Evolutionary conservation across 2,329 filamentous ascomycete genomes (phyloP), one percentile per base, ranked within the genome.

Genomic region (Tympanopsis confertula): DNA sequence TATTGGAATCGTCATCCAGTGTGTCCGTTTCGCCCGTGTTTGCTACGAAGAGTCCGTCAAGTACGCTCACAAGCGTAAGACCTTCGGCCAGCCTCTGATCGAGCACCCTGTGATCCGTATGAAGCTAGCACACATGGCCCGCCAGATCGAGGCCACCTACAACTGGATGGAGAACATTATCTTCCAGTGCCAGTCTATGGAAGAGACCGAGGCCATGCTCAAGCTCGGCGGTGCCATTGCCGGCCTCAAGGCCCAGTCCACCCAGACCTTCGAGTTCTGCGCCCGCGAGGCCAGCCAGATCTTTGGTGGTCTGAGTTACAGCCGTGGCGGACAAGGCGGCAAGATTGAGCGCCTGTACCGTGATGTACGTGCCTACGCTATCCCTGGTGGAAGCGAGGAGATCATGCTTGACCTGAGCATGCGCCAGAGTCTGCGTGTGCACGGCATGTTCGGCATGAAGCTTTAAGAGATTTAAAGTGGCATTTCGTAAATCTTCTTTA

Each of bases 381-480:
- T 69, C 0, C 64, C 66, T 4, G 65, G 65, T n/a, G 66, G 66
- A 0, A 66, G 62, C 35, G 66, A 70, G 42, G 66, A 69, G 47
- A 69, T 69, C 36, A 50, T 69, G 30, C 57, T 57, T 0, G 65
- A 69, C 42, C 38, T 69, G 38, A 61, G 63, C 5, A 57, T 68
- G 4, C 56, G 57, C 19, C 61, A 68, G 47, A 70, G 71, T 37
- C 48, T 80, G 57, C 68, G 68, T 51, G 76, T 81, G 42, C 74
- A 81, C 48, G 65, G 78, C 56, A 68, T 67, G 40, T 59, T 80
- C 51, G 75, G 75, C 14, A 79, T 80, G 75, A 81, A 78, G 61
- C 52, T 81, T 49, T 80, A 67, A 33, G n/a, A n/a, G n/a, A n/a
- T n/a, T n/a, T n/a, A n/a, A n/a, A n/a, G n/a, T n/a, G n/a, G n/a